Evolutionary conservation across 140 eudicot species (phyloP).

Genomic region (Cichorium intybus): DNA sequence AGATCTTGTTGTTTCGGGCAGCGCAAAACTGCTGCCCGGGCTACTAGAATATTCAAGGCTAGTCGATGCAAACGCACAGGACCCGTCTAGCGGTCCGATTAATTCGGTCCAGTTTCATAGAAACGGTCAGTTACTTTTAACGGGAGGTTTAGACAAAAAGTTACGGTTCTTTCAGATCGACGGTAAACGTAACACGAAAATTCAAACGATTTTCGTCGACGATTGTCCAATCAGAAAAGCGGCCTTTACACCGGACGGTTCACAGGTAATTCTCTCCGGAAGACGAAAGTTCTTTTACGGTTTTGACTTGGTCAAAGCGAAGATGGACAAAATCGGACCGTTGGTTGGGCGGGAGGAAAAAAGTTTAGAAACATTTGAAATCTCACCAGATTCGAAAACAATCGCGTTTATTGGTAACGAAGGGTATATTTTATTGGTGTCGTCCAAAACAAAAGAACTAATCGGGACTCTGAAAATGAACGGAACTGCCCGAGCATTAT

Average conservation of each 20-base stretch:
- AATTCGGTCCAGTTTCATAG: conserved; percentile 70
- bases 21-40: conserved; percentile 55
- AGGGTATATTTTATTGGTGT: conserved; percentile 64
- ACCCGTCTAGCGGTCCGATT: conserved; percentile 45
- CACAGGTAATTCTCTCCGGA: conserved; percentile 66
- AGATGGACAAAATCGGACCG: conserved; percentile 55
- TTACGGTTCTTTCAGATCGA: conserved; percentile 71
- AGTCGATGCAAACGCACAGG: conserved; percentile 55
- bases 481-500: conserved; percentile 63
- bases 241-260: conserved; percentile 64
- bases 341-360: conserved; percentile 73
- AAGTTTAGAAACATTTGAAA: conserved; percentile 63
- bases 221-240: conserved; percentile 71
- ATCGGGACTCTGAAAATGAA: conserved; percentile 80
- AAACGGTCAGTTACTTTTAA: conserved; percentile 66
- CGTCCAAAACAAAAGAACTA: conserved; percentile 63
- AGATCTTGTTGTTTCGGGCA: conserved; percentile 55
- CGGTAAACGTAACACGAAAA: conserved; percentile 59
- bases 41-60: conserved; percentile 57
- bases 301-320: conserved; percentile 57
- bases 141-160: conserved; percentile 60
- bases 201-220: conserved; percentile 58
- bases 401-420: conserved; percentile 74
- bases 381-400: conserved; percentile 69
- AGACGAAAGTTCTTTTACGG: conserved; percentile 68